Evolutionary conservation across 2,329 filamentous ascomycete species (phyloP).

Genomic region (Neonectria neomacrospora): DNA sequence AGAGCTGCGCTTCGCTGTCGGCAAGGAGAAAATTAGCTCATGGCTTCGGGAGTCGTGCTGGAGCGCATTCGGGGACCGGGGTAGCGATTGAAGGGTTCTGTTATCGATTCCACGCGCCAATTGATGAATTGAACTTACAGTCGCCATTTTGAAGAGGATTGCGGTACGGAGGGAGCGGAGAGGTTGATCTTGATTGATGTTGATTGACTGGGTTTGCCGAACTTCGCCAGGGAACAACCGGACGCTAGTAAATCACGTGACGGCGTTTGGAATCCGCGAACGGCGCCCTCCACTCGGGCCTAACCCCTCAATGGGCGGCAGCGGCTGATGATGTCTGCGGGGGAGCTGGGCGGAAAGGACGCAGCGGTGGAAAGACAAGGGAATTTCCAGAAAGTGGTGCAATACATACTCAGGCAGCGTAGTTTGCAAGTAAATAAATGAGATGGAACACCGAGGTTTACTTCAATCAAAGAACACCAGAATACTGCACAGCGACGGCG

Average conservation of each 20-base stretch:
- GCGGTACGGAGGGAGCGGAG: slow-evolving; percentile 59
- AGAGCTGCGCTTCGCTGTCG: slow-evolving; percentile 93
- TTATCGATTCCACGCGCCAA: slow-evolving; percentile 40
- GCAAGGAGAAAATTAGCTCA: slow-evolving; percentile 66
- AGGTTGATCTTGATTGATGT: slow-evolving; percentile 60
- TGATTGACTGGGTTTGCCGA: slow-evolving; percentile 58
- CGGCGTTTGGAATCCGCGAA: slow-evolving; percentile 21
- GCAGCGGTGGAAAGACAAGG: not conserved
- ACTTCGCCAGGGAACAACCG: slow-evolving; percentile 50
- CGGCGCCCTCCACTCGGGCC: slow-evolving; percentile 29
- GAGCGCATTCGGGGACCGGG: slow-evolving; percentile 27
- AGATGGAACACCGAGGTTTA: not conserved
- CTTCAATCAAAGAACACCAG: not conserved
- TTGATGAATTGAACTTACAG: slow-evolving; percentile 65
- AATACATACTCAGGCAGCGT: too few species aligned
- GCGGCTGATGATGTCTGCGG: slow-evolving; percentile 8
- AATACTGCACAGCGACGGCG: not conserved
- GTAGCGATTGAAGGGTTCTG: slow-evolving; percentile 31
- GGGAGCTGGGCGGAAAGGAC: slow-evolving; percentile 1
- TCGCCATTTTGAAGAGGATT: slow-evolving; percentile 71
- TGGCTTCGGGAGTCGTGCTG: slow-evolving; percentile 35
- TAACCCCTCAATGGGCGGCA: slow-evolving; percentile 40
- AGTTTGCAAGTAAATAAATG: too few species aligned
- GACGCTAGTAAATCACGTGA: slow-evolving; percentile 50
- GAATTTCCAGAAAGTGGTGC: not conserved